Conservation (phyloP, 257 asterid species). For the Nicotiana sylvestris region DNA sequence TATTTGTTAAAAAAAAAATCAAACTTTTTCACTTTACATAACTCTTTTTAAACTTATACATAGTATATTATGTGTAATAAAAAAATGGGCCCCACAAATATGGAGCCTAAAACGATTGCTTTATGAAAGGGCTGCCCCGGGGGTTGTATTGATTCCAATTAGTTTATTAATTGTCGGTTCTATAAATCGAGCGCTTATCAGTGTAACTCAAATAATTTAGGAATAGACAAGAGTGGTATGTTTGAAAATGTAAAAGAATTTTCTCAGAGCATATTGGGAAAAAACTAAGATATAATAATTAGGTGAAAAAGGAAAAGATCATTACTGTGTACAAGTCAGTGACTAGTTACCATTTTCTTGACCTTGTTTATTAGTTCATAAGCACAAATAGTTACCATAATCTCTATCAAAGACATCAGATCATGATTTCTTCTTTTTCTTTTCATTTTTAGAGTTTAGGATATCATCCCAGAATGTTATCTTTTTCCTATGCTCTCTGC, state of each 20-base stretch:
- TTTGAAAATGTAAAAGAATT: conserved; percentile 30
- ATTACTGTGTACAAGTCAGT: not conserved
- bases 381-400: not conserved
- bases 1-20: no score
- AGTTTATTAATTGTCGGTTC: no score
- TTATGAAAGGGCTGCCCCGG: no score
- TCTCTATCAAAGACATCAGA: not conserved
- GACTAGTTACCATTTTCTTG: not conserved
- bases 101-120: no score
- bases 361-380: not conserved
- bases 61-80: no score
- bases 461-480: not conserved
- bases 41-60: no score
- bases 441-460: not conserved
- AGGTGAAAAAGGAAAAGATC: not conserved
- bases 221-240: conserved; percentile 40
- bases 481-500: no score
- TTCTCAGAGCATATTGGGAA: not conserved
- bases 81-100: no score
- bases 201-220: no score
- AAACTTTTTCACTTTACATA: no score
- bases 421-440: not conserved
- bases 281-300: not conserved
- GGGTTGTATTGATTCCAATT: no score
- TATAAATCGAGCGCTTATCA: no score